A percentile compares a stretch with the other conserved stretches of the same genome.
Conservation (phyloP, 257 asterid species). For the Agastache rugosa region DNA sequence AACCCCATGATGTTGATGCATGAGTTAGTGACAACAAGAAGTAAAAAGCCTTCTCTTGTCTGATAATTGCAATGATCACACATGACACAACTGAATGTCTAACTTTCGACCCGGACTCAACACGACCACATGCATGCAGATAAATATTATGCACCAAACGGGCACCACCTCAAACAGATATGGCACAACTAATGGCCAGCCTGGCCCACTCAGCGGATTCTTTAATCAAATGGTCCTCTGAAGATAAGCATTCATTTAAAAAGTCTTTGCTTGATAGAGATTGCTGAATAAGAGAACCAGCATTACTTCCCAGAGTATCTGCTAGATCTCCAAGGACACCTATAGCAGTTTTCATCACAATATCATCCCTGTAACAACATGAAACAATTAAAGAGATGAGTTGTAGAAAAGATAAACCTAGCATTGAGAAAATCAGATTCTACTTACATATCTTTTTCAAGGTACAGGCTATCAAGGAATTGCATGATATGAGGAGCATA, state of each 20-base stretch:
- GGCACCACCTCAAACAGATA: conserved; percentile 66
- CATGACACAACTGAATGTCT: conserved; percentile 42
- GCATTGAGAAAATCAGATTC: conserved; percentile 15
- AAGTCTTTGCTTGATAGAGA: conserved; percentile 88
- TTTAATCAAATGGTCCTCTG: conserved; percentile 87
- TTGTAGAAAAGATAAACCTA: background rate
- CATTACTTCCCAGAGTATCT: conserved; percentile 88
- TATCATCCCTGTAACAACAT: conserved; percentile 73
- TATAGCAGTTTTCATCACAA: conserved; percentile 89
- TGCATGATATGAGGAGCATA: conserved; percentile 81
- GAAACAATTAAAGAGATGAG: conserved; percentile 10
- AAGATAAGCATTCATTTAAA: conserved; percentile 81
- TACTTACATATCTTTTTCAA: conserved; percentile 83
- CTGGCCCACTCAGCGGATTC: conserved; percentile 99
- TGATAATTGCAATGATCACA: conserved; percentile 57
- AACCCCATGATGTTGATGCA: conserved; percentile 66
- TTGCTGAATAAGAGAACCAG: conserved; percentile 81
- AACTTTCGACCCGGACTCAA: conserved; percentile 63
- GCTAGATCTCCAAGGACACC: conserved; percentile 95
- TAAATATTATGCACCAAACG: conserved; percentile 50
- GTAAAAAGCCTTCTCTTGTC: conserved; percentile 53
- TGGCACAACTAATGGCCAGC: conserved; percentile 90
- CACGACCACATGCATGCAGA: conserved; percentile 88
- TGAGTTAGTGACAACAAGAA: conserved; percentile 68
- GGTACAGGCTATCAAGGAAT: conserved; percentile 77